Evolutionary conservation across 345 rosid species (phyloP).

Genomic region (Ceriops tagal): DNA sequence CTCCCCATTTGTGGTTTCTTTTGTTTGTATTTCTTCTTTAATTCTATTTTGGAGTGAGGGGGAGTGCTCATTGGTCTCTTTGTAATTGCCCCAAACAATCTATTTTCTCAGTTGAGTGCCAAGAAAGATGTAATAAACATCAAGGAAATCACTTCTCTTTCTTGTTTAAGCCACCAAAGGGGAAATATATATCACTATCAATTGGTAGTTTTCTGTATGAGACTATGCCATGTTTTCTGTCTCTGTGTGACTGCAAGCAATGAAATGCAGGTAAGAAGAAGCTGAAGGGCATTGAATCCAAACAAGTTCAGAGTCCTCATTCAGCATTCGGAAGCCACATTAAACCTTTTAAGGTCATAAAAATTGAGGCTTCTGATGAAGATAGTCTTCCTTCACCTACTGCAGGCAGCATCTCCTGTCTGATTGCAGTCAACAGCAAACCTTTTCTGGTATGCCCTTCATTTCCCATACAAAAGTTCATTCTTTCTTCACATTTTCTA

Average conservation of each 20-base stretch:
- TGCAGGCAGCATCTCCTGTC: slow-evolving; percentile 14
- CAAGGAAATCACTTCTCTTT: too few species aligned
- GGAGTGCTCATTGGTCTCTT: not conserved
- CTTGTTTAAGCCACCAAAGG: too few species aligned
- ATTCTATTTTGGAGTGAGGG: not conserved
- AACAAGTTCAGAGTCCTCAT: not conserved
- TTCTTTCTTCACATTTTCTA: not conserved
- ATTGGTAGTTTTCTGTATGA: not conserved
- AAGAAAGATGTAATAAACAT: not conserved
- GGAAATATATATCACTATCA: too few species aligned
- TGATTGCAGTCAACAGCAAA: slow-evolving; percentile 1
- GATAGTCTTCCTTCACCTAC: not conserved
- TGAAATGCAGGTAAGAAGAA: slow-evolving; percentile 19
- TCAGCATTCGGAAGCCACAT: not conserved
- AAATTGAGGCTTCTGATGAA: not conserved
- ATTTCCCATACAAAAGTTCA: not conserved
- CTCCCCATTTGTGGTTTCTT: too few species aligned
- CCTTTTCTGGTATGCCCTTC: slow-evolving; percentile 23
- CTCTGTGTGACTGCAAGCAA: not conserved
- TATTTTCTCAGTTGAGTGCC: not conserved
- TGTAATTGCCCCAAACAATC: not conserved
- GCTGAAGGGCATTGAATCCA: not conserved
- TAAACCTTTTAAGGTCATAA: not conserved
- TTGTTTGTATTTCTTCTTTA: too few species aligned
- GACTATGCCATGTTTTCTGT: not conserved